Percentiles rank a stretch among this genome's conserved stretches.
These are phyloP conservation scores for Paecilomyces formosus DNA, from an alignment of 2,329 filamentous ascomycete species.

Conservation along the genomic window DNA sequence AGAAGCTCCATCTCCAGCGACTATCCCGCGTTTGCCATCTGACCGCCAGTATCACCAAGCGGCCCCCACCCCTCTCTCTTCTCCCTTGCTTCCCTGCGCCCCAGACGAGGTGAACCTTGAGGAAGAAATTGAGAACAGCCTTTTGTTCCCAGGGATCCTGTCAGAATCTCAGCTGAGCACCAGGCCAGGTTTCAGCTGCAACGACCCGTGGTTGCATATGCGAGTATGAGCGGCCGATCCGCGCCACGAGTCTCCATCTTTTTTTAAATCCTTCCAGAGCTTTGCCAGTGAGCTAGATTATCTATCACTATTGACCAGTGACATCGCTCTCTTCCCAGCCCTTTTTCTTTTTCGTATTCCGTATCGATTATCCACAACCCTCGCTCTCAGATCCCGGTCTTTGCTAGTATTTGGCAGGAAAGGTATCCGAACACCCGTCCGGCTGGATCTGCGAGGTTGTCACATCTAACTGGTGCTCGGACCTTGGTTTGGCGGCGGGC, in stretches of 20 bases:
- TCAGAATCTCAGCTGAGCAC: constrained; percentile 8
- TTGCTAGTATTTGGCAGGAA: too few species aligned
- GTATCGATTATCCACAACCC: neutral
- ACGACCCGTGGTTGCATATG: constrained; percentile 20
- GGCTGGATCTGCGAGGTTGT: neutral
- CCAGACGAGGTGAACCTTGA: neutral
- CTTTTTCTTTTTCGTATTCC: too few species aligned
- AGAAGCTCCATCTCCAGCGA: neutral
- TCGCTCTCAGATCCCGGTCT: neutral
- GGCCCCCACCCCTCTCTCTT: neutral
- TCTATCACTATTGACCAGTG: neutral
- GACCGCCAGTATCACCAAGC: neutral
- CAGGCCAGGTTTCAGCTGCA: constrained; percentile 16
- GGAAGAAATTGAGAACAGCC: neutral
- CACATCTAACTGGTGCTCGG: neutral
- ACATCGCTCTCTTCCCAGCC: neutral
- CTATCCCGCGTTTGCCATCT: neutral
- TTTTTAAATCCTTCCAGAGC: neutral
- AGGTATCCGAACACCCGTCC: neutral
- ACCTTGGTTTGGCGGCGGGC: neutral
- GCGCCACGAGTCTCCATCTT: constrained; percentile 2
- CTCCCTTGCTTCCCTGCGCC: neutral
- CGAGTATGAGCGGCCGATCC: constrained; percentile 13
- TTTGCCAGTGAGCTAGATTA: neutral
- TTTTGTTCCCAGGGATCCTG: neutral